Evolutionary conservation across 305 asterid genomes (phyloP), one percentile per base, ranked within the genome.

Genomic region (Fraxinus nigra): DNA sequence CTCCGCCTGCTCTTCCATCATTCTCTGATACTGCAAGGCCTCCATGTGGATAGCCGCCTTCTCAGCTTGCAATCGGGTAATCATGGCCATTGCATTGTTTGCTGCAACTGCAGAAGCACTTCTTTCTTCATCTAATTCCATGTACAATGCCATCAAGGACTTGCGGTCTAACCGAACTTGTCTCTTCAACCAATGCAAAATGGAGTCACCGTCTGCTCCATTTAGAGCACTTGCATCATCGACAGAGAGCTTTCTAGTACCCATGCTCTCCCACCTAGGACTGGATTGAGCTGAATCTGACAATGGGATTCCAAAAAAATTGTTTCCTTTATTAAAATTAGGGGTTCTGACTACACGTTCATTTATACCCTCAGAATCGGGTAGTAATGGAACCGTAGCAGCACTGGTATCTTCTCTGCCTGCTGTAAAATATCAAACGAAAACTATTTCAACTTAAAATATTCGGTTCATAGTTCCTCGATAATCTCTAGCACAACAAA

Each of bases 51-150:
- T 97, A 0, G 97, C 92, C 0, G 98, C 98, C 59, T 97, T 97
- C 85, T 97, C 98, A 0, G 93, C 98, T 43, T 94, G 98, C 32
- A 97, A 82, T 22, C 97, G 90, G 1, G 98, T 94, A 75, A 97
- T 97, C 98, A 97, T 94, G 6, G 98, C 97, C 99, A 97, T 97
- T 28, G 99, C 99, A 33, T 94, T 97, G 84, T 93, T 97, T 0
- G 97, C 99, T 7, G 98, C 99, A 20, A 97, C 89, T 0, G 97
- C 95, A 0, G 99, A 86, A 24, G 99, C 99, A 61, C 94, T 93
- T 87, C 99, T 89, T 85, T 97, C 99, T 87, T 97, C 98, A 13
- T 97, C 99, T 46, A 97, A 77, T 74, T 97, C 98, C 98, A 93
- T 84, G 86, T 93, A 93, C 75, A 93, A 65, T 14, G 85, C 98